A percentile compares a stretch with the other conserved stretches of the same genome.
Evolutionary conservation across 495 filamentous ascomycete genomes (phyloP).

Genomic region (Penicillium riverlandense): DNA sequence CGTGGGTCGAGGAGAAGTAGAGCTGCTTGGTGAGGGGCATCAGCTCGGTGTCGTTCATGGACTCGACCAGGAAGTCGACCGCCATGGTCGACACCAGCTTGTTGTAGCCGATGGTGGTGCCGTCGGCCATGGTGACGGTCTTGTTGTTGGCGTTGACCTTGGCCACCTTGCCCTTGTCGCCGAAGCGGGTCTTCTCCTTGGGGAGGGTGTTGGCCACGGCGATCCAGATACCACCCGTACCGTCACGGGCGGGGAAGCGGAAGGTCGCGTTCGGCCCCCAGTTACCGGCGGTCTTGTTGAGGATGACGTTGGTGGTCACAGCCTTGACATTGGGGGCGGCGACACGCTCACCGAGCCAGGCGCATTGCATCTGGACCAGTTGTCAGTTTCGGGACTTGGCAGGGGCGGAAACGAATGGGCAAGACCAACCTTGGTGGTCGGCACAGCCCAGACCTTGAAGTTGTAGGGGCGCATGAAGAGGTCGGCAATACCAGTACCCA

Average conservation of each 20-base stretch:
- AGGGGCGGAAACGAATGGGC: not conserved
- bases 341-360: constrained; percentile 98
- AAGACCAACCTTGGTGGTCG: constrained; percentile 80
- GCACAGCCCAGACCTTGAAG: constrained; percentile 99
- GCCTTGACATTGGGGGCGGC: constrained; percentile 95
- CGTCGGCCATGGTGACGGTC: constrained; percentile 73
- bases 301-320: constrained; percentile 88
- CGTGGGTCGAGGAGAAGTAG: constrained; percentile 95
- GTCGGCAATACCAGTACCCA: constrained; percentile 85
- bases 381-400: constrained; percentile 1
- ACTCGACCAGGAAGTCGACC: constrained; percentile 80
- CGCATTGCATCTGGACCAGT: constrained; percentile 85
- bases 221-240: constrained; percentile 98
- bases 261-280: constrained; percentile 99
- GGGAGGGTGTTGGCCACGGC: constrained; percentile 92
- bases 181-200: constrained; percentile 83
- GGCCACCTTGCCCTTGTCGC: constrained; percentile 73
- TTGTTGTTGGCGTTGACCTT: constrained; percentile 82
- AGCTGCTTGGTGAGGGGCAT: constrained; percentile 79
- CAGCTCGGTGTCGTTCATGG: constrained; percentile 81
- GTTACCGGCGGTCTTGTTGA: constrained; percentile 92
- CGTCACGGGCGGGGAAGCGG: constrained; percentile 92
- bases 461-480: constrained; percentile 99
- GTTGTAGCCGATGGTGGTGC: constrained; percentile 83
- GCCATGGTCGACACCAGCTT: constrained; percentile 96